phyloP scores from a whole-genome alignment of 2,329 filamentous ascomycete species.

The Shiraia bambusicola region DNA sequence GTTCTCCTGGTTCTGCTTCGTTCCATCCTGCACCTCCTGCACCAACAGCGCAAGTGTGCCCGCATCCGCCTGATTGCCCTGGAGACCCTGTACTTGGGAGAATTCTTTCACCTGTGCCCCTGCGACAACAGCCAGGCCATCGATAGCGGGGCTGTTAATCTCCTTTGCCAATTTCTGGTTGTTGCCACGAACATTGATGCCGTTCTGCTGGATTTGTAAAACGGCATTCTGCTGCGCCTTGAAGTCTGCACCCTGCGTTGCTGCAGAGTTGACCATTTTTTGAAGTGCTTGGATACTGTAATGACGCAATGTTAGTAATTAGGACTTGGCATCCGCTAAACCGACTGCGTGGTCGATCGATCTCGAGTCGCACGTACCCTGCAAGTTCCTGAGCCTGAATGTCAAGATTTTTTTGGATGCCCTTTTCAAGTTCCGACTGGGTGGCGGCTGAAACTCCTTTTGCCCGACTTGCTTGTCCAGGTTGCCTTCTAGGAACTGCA shows the following conservation, averaged over 20 bases:
- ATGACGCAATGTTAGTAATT: neutral
- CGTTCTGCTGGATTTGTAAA: constrained; percentile 15
- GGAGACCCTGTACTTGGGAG: constrained; percentile 13
- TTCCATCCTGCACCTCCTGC: constrained; percentile 15
- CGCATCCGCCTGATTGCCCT: constrained; percentile 5
- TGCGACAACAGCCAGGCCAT: constrained; percentile 16
- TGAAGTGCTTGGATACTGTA: constrained; percentile 13
- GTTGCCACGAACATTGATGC: constrained; percentile 19
- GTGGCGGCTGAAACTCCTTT: neutral
- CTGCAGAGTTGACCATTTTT: neutral
- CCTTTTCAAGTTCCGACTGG: constrained; percentile 9
- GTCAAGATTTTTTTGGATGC: constrained; percentile 22
- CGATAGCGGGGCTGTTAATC: constrained; percentile 15
- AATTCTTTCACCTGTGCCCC: constrained; percentile 19
- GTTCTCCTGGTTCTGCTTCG: constrained; percentile 21
- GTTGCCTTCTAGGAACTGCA: too few relatives aligned
- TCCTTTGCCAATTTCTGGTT: constrained; percentile 23
- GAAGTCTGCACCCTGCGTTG: constrained; percentile 5
- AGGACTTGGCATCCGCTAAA: too few relatives aligned
- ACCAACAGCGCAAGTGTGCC: constrained; percentile 15
- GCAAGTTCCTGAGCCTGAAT: constrained; percentile 25
- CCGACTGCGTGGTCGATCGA: too few relatives aligned
- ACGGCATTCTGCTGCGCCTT: constrained; percentile 8
- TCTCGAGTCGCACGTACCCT: constrained; percentile 7
- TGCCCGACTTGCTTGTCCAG: too few relatives aligned